Conservation (phyloP, 2,329 filamentous ascomycete genomes). For the Elsinoe arachidis region DNA sequence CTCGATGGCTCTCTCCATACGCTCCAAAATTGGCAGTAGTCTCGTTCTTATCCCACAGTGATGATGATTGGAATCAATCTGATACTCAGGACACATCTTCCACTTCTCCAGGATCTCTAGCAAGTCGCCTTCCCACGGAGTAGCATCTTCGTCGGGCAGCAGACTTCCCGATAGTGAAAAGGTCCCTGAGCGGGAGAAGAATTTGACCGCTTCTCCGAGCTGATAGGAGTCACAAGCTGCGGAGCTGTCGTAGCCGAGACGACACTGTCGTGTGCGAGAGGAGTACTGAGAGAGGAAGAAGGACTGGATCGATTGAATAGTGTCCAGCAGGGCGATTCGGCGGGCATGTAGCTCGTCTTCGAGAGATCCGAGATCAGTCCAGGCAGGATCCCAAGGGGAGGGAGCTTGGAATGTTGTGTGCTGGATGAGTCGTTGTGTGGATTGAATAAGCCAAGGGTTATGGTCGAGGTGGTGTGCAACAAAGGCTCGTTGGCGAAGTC, state of each 20-base stretch:
- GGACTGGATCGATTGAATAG: conserved; percentile 58
- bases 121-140: conserved; percentile 52
- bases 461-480: conserved; percentile 58
- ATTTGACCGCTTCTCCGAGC: conserved; percentile 67
- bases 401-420: conserved; percentile 31
- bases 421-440: conserved; percentile 58
- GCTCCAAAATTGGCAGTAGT: conserved; percentile 57
- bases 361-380: conserved; percentile 65
- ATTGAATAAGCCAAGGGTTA: conserved; percentile 49
- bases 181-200: conserved; percentile 54
- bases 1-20: conserved; percentile 42
- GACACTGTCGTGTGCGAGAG: conserved; percentile 60
- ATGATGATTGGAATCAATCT: conserved; percentile 63
- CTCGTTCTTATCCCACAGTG: conserved; percentile 63
- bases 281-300: conserved; percentile 62
- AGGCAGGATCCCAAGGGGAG: conserved; percentile 39
- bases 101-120: conserved; percentile 52
- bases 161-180: conserved; percentile 46
- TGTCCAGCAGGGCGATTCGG: conserved; percentile 57
- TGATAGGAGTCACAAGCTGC: conserved; percentile 68
- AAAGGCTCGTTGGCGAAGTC: conserved; percentile 60
- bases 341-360: conserved; percentile 63
- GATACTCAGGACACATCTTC: conserved; percentile 61
- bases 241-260: conserved; percentile 65
- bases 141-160: conserved; percentile 27